Evolutionary conservation across 495 filamentous ascomycete genomes (phyloP).

Genomic region (Trichoderma reesei): DNA sequence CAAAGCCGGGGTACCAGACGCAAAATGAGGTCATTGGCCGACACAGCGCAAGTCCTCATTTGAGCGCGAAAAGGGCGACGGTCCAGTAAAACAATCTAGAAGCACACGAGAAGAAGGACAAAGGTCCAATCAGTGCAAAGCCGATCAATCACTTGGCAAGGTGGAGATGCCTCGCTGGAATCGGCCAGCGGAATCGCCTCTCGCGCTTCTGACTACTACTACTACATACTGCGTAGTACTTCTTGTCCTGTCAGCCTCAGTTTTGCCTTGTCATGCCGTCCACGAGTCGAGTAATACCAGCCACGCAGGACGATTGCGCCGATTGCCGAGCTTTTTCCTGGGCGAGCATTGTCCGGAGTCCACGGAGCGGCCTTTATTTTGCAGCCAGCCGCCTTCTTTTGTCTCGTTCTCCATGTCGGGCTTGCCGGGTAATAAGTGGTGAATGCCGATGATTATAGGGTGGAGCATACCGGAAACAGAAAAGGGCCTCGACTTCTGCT

Average conservation of each 20-base stretch:
- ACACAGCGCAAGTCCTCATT: neutral
- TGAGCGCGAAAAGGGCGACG: conserved; percentile 1
- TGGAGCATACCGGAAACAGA: neutral
- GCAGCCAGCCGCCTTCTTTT: neutral
- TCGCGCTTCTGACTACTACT: neutral
- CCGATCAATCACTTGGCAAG: neutral
- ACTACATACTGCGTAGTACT: too few species aligned
- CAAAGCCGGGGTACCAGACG: conserved; percentile 2
- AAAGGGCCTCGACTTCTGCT: neutral
- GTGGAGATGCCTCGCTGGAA: neutral
- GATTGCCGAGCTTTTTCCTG: neutral
- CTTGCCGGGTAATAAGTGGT: neutral
- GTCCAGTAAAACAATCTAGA: conserved; percentile 5
- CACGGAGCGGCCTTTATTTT: conserved; percentile 8
- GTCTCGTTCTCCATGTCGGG: neutral
- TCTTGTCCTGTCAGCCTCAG: neutral
- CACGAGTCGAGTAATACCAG: neutral
- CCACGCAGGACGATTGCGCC: neutral
- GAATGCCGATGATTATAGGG: neutral
- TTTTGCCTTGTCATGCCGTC: neutral
- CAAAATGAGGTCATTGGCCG: conserved; percentile 3
- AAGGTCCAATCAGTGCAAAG: neutral
- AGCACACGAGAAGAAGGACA: neutral
- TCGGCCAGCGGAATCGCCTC: neutral
- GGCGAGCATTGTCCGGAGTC: conserved; percentile 3